Evolutionary conservation across 1,284 basidiomycete genomes (phyloP).

Genomic region (Vanrija pseudolonga): DNA sequence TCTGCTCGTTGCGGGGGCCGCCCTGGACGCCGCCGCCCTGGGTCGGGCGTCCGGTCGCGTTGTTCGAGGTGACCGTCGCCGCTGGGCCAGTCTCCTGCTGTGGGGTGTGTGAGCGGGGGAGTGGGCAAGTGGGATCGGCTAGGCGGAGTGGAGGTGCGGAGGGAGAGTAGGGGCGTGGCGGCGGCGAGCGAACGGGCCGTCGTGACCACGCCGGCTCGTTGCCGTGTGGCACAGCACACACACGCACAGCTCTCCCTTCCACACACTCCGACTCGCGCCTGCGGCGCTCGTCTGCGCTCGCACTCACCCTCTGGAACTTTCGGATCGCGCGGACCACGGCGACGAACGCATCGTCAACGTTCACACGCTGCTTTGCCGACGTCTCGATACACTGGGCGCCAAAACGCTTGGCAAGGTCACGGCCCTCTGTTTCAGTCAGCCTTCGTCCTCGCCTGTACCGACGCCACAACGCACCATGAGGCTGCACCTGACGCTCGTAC

Average conservation of each 20-base stretch:
- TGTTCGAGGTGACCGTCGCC: slow-evolving; percentile 29
- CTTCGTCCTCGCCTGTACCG: neutral
- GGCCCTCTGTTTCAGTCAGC: slow-evolving; percentile 68
- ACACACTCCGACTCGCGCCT: neutral
- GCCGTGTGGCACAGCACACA: too few relatives aligned
- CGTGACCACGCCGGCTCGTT: too few relatives aligned
- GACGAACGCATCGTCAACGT: slow-evolving; percentile 98
- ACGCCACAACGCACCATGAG: slow-evolving; percentile 65
- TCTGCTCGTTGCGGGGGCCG: slow-evolving; percentile 31
- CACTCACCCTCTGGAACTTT: slow-evolving; percentile 81
- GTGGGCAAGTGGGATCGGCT: neutral
- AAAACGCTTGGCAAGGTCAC: slow-evolving; percentile 93
- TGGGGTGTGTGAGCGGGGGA: neutral
- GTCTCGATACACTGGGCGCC: slow-evolving; percentile 98
- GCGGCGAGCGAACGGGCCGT: too few relatives aligned
- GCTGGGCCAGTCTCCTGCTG: slow-evolving; percentile 41
- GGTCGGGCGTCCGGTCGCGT: slow-evolving; percentile 51
- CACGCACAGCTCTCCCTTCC: neutral
- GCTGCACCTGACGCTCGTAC: slow-evolving; percentile 94
- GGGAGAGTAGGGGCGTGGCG: too few relatives aligned
- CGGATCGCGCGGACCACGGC: slow-evolving; percentile 95
- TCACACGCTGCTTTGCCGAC: slow-evolving; percentile 96
- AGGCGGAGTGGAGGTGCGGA: neutral
- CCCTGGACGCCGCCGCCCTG: slow-evolving; percentile 58
- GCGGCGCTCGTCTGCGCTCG: neutral